Conservation (phyloP, 23 red algal genomes). For the Cyanidiococcus yangmingshanensis region DNA sequence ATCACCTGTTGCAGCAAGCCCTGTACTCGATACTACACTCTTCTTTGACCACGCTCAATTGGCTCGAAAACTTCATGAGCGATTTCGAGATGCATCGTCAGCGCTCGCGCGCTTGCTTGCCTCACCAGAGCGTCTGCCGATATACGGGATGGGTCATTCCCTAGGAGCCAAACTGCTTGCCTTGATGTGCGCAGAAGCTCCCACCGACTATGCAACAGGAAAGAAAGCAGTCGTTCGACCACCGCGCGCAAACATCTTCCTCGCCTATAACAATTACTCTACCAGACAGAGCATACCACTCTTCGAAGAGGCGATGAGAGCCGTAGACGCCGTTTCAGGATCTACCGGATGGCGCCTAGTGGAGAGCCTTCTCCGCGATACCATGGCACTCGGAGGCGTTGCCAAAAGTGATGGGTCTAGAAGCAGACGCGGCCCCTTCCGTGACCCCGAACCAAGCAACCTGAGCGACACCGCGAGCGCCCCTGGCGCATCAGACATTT, state of each 20-base stretch:
- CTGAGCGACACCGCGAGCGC: conserved; percentile 8
- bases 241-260: conserved; percentile 38
- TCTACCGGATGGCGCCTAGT: conserved; percentile 16
- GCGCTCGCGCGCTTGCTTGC: conserved; percentile 24
- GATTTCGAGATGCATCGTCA: conserved; percentile 16
- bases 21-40: conserved; percentile 2
- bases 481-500: conserved; percentile 18
- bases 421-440: neutral
- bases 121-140: conserved; percentile 29
- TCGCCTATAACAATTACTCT: conserved; percentile 69
- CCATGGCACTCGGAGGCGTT: neutral
- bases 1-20: neutral
- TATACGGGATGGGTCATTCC: conserved; percentile 62
- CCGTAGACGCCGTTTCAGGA: conserved; percentile 21
- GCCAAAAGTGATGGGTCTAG: neutral
- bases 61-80: conserved; percentile 17
- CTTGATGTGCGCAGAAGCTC: conserved; percentile 17
- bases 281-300: conserved; percentile 34
- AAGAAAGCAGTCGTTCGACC: neutral
- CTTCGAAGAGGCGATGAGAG: conserved; percentile 17
- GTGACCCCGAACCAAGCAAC: neutral
- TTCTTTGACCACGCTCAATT: conserved; percentile 42
- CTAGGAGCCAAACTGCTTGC: conserved; percentile 66
- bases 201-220: neutral
- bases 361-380: conserved; percentile 9